Evolutionary conservation across 768 basidiomycete species (phyloP).

Genomic region (Chalciporus chontae): DNA sequence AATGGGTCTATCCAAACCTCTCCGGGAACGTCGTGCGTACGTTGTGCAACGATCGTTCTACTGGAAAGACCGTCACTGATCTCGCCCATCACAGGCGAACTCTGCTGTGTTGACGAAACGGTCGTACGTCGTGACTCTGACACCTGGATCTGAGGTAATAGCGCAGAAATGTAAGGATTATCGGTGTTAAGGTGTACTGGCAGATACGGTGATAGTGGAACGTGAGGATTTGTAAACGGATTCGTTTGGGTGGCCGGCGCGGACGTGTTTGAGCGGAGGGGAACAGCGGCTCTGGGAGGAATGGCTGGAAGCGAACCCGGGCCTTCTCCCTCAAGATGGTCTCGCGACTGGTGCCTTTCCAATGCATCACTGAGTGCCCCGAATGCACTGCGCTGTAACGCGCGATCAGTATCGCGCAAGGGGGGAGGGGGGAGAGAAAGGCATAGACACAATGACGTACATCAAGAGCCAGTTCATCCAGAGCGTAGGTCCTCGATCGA

Average conservation of each 20-base stretch:
- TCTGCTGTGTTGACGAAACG: constrained; percentile 2
- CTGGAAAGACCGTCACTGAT: constrained; percentile 3
- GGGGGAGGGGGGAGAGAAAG: constrained; percentile 14
- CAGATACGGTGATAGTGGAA: background rate
- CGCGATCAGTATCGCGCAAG: background rate
- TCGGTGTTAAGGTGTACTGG: constrained; percentile 7
- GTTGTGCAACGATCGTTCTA: constrained; percentile 18
- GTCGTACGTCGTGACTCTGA: constrained; percentile 6
- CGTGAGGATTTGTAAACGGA: background rate
- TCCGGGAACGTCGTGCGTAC: constrained; percentile 43
- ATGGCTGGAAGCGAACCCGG: constrained; percentile 6
- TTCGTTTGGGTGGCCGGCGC: background rate
- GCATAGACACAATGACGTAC: constrained; percentile 26
- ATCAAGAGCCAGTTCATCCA: constrained; percentile 54
- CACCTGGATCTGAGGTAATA: constrained; percentile 1
- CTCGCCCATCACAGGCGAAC: constrained; percentile 8
- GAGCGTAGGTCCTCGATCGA: constrained; percentile 31
- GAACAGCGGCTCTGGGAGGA: constrained; percentile 7
- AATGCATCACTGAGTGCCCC: constrained; percentile 47
- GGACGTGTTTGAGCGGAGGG: constrained; percentile 7
- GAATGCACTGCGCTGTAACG: constrained; percentile 44
- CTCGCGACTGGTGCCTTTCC: constrained; percentile 43
- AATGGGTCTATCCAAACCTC: constrained; percentile 56
- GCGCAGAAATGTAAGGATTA: constrained; percentile 15
- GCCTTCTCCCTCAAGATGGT: constrained; percentile 1